Evolutionary conservation across 306 rosid species (phyloP), one percentile per base, ranked within the genome.

Genomic region (Trichosanthes truncata): DNA sequence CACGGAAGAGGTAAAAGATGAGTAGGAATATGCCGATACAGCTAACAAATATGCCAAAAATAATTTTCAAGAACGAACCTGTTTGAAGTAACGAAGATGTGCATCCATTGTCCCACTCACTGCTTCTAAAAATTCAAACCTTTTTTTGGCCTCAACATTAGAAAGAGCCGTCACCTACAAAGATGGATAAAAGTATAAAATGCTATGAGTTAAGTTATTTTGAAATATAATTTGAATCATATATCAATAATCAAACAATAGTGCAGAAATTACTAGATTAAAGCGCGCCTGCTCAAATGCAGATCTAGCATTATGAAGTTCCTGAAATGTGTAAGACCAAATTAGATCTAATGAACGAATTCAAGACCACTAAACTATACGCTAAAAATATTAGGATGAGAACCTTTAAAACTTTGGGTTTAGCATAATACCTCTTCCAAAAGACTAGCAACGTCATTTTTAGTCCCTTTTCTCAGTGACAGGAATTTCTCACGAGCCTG

Each of bases 81-180:
- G 99, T 86, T 96, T 96, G 86, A 96, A 96, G 87, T 96, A 96
- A 79, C 98, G 97, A 81, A 96, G 96, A 87, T 96, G 99, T 0
- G 99, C 99, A 80, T 96, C 99, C 99, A 96, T 93, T 76, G 99
- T 96, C 78, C 99, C 99, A 83, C 99, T 96, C 82, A 96, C 98
- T 29, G 99, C 99, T 87, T 96, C 99, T 86, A 96, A 91, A 83
- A 96, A 93, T 80, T 96, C 97, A 79, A 96, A 96, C 86, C 99
- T 93, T 84, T 96, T 96, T 86, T 96, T 96, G 20, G 99, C 97
- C 87, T 96, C 99, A 87, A 93, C 98, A 83, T 78, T 90, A 78
- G 99, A 93, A 86, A 96, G 87, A 40, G 98, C 91, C 78, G 98
- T 96, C 63, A 96, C 97, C 99, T 96, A 83, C 74, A 83, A 80